Evolutionary conservation across 2,329 filamentous ascomycete species (phyloP), one percentile per base, ranked within the genome.

Genomic region (Curvularia hawaiiensis): DNA sequence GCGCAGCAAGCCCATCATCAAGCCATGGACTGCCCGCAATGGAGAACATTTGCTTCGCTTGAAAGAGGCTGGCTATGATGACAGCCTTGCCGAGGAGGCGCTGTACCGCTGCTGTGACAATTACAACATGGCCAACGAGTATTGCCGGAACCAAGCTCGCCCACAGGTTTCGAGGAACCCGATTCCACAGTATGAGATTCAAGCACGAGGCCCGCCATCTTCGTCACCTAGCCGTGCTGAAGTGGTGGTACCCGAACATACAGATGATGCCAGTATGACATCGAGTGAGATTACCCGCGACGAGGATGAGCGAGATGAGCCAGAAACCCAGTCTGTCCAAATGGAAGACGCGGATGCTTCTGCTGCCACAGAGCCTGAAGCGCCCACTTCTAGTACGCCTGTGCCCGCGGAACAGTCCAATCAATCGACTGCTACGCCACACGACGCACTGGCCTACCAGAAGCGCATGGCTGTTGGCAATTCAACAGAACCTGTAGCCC

Each of bases 61-160:
- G 18, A 76, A 73, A 46, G 79, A 82, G 9, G 58, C 49, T 30
- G 79, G 80, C 53, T 82, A 82, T 1, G 85, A 87, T 20, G 79
- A 84, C 43, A 84, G 86, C 12, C 80, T 97, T 51, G 89, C 85
- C 7, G 83, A 85, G 31, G 94, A 98, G 76, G 92, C 91, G 30
- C 79, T 95, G 0, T 97, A 91, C 74, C 87, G 94, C 53, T 91
- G 91, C 67, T 90, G 91, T 68, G 91, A 91, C 54, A 84, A 84
- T 52, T 67, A 77, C 4, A 73, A 79, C 2, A 78, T 81, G 26
- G 87, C 91, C 7, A 80, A 82, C 33, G 90, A 95, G 54, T 98
- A 98, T 73, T 95, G 90, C 71, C 81, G 80, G 54, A 85, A 87
- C 14, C 85, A 90, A 58, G 79, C 76, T 46, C 80, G 82, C 54